Percentiles rank a stretch among this genome's conserved stretches.
phyloP scores from a whole-genome alignment of 2,329 filamentous ascomycete species.

The Colletotrichum sp. region DNA sequence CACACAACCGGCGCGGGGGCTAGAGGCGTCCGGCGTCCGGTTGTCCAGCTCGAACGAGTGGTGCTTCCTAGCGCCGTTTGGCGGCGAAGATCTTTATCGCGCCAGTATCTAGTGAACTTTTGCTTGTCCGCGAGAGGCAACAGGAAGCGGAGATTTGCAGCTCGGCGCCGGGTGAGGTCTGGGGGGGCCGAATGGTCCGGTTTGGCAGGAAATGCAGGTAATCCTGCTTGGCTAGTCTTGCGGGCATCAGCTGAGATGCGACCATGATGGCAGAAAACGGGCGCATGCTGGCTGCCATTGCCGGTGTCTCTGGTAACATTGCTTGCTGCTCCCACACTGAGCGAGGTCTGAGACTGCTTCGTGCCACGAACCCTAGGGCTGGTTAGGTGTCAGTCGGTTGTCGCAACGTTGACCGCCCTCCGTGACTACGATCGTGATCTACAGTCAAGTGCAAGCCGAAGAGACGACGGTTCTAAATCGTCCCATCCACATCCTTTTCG shows the following conservation, averaged over 20 bases:
- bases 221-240: not conserved
- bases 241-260: not conserved
- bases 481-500: not conserved
- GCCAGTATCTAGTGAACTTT: not conserved
- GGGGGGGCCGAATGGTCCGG: not conserved
- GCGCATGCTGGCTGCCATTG: not conserved
- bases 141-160: not conserved
- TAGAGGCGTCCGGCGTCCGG: not conserved
- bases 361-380: not conserved
- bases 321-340: not conserved
- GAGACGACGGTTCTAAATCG: not conserved
- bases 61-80: not conserved
- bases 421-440: not conserved
- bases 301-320: not conserved
- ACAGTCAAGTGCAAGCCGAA: not conserved
- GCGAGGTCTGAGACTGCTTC: not conserved
- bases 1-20: not conserved
- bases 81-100: conserved; percentile 1
- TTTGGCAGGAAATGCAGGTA: not conserved
- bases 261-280: not conserved
- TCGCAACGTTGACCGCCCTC: not conserved
- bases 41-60: not conserved
- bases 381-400: not conserved
- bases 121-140: not conserved
- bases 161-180: not conserved